Conservation (phyloP, 352 stramenopile genomes). For the Globisporangium barbulae region DNA sequence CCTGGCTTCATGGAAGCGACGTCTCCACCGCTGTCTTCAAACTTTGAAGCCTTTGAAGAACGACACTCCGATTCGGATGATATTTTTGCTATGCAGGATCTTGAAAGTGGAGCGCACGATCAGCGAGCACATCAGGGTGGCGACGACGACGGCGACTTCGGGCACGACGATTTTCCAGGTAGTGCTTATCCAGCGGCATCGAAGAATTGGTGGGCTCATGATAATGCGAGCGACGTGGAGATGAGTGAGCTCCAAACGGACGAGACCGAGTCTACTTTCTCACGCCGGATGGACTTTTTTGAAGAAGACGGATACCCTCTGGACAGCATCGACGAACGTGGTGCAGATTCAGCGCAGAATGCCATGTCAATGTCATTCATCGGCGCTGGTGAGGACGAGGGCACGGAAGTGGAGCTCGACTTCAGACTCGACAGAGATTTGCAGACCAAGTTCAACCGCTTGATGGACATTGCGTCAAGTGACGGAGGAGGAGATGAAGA, state of each 20-base stretch:
- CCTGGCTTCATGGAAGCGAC: slow-evolving; percentile 8
- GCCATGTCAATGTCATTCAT: slow-evolving; percentile 84
- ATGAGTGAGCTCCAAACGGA: slow-evolving; percentile 77
- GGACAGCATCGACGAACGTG: slow-evolving; percentile 11
- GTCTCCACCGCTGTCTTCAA: slow-evolving; percentile 25
- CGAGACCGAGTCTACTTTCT: slow-evolving; percentile 68
- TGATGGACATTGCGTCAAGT: slow-evolving; percentile 67
- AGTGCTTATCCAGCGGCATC: slow-evolving; percentile 56
- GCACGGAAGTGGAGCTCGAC: slow-evolving; percentile 81
- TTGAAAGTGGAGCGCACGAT: slow-evolving; percentile 1
- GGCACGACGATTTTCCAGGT: slow-evolving; percentile 37
- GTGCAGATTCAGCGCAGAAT: slow-evolving; percentile 28
- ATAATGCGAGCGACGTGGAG: slow-evolving; percentile 52
- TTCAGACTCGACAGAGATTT: slow-evolving; percentile 73
- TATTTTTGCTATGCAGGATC: slow-evolving; percentile 22
- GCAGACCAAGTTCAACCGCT: slow-evolving; percentile 61
- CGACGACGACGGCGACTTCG: slow-evolving; percentile 39
- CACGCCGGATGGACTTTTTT: slow-evolving; percentile 51
- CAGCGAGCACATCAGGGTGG: neutral
- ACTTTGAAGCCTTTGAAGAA: slow-evolving; percentile 27
- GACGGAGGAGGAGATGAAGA: slow-evolving; percentile 20
- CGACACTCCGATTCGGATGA: slow-evolving; percentile 10
- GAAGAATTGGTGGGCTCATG: slow-evolving; percentile 75
- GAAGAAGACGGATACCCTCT: slow-evolving; percentile 36
- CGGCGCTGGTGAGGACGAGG: slow-evolving; percentile 58